Evolutionary conservation across 352 stramenopile genomes (phyloP).

Genomic region (Pythium insidiosum): DNA sequence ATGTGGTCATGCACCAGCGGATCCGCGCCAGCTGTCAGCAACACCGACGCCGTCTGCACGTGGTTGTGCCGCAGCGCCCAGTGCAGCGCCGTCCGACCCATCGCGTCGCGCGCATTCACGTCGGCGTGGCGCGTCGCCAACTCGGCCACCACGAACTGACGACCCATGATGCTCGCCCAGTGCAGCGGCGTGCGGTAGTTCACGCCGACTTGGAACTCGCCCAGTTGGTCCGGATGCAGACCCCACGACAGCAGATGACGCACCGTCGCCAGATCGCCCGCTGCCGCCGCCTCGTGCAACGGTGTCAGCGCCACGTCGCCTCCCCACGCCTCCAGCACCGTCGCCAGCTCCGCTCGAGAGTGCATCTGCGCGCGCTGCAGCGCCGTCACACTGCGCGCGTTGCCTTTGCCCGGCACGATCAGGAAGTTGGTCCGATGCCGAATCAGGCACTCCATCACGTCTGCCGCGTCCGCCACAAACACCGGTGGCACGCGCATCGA

Average conservation of each 20-base stretch:
- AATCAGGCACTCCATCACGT: slow-evolving; percentile 60
- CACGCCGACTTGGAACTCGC: slow-evolving; percentile 60
- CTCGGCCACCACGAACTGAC: slow-evolving; percentile 35
- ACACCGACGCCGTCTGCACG: slow-evolving; percentile 32
- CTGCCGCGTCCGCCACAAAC: slow-evolving; percentile 64
- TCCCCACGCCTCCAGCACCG: slow-evolving; percentile 60
- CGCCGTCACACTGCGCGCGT: slow-evolving; percentile 61
- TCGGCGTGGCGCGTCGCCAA: slow-evolving; percentile 39
- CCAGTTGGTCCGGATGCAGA: slow-evolving; percentile 47
- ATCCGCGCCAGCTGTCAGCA: slow-evolving; percentile 45
- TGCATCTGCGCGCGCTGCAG: slow-evolving; percentile 60
- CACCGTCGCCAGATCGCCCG: slow-evolving; percentile 40
- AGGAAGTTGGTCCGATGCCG: slow-evolving; percentile 61
- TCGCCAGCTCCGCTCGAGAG: slow-evolving; percentile 42
- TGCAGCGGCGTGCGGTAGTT: slow-evolving; percentile 58
- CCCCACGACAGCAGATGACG: slow-evolving; percentile 46
- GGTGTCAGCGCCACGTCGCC: slow-evolving; percentile 72
- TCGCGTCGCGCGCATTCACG: slow-evolving; percentile 51
- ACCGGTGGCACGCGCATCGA: slow-evolving; percentile 63
- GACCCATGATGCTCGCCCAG: slow-evolving; percentile 69
- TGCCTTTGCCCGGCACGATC: slow-evolving; percentile 48
- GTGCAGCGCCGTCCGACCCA: slow-evolving; percentile 56
- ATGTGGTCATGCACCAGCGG: slow-evolving; percentile 40
- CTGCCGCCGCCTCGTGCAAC: slow-evolving; percentile 55
- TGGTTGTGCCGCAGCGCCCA: slow-evolving; percentile 76